Evolutionary conservation across 495 filamentous ascomycete genomes (phyloP).

Genomic region (Aspergillus olivimuriae): DNA sequence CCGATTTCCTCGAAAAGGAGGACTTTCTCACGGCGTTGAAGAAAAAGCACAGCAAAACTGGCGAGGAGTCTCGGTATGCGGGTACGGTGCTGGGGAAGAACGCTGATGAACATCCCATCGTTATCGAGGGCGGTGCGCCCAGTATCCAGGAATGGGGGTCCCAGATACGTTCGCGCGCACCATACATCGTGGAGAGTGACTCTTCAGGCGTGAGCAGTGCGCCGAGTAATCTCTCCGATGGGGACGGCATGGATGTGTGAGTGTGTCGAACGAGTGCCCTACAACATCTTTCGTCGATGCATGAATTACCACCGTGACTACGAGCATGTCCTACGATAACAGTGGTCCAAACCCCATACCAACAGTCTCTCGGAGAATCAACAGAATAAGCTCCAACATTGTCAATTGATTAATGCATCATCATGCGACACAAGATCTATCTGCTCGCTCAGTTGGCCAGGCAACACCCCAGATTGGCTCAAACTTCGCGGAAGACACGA

Average conservation of each 20-base stretch:
- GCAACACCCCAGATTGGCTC: no score
- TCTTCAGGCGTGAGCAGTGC: slow-evolving; percentile 39
- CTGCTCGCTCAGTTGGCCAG: no score
- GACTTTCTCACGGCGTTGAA: slow-evolving; percentile 76
- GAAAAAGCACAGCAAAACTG: slow-evolving; percentile 77
- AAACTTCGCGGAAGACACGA: no score
- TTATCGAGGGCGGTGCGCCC: slow-evolving; percentile 66
- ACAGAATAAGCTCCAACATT: no score
- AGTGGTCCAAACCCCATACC: no score
- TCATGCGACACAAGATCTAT: no score
- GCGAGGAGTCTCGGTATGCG: slow-evolving; percentile 72
- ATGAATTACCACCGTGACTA: no score
- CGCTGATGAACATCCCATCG: slow-evolving; percentile 58
- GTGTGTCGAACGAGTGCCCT: not conserved
- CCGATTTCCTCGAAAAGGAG: slow-evolving; percentile 48
- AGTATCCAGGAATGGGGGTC: slow-evolving; percentile 61
- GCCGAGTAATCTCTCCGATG: slow-evolving; percentile 38
- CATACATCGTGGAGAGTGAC: slow-evolving; percentile 26
- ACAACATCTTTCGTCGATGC: no score
- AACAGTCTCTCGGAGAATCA: no score
- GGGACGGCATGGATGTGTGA: slow-evolving; percentile 36
- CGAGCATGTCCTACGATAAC: no score
- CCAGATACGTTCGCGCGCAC: slow-evolving; percentile 29
- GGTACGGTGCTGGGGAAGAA: slow-evolving; percentile 71
- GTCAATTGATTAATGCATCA: no score